Conservation (phyloP, 2,329 filamentous ascomycete species). For the Lomentospora prolificans region DNA sequence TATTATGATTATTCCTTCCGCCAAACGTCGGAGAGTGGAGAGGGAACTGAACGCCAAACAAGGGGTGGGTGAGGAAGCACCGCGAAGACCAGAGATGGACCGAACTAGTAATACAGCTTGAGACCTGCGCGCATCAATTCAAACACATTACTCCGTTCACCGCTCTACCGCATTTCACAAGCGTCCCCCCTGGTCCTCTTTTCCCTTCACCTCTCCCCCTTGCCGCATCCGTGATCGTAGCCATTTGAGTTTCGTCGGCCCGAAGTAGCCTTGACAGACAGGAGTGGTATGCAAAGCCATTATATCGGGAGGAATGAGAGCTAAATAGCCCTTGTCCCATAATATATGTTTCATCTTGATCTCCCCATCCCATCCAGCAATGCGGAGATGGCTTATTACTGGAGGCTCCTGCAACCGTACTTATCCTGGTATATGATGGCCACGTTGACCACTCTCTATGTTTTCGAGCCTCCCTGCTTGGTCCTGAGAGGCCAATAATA, state of each 20-base stretch:
- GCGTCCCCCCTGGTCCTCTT: neutral
- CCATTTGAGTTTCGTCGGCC: neutral
- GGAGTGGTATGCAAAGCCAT: neutral
- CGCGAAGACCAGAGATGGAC: neutral
- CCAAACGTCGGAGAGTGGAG: neutral
- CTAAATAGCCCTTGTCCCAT: neutral
- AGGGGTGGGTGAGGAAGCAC: neutral
- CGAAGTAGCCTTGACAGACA: neutral
- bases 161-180: neutral
- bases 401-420: neutral
- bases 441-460: too few relatives aligned
- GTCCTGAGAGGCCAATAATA: too few relatives aligned
- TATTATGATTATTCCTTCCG: neutral
- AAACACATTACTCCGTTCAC: neutral
- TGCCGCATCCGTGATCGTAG: neutral
- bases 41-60: too few relatives aligned
- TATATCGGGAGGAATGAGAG: neutral
- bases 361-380: neutral
- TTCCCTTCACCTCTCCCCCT: neutral
- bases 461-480: too few relatives aligned
- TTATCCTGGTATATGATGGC: neutral
- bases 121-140: neutral
- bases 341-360: constrained; percentile 3
- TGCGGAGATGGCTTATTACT: neutral
- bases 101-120: too few relatives aligned